These are phyloP conservation scores for Monosporozyma aquatica DNA, from an alignment of 805 yeast genomes.

Conservation along the genomic window DNA sequence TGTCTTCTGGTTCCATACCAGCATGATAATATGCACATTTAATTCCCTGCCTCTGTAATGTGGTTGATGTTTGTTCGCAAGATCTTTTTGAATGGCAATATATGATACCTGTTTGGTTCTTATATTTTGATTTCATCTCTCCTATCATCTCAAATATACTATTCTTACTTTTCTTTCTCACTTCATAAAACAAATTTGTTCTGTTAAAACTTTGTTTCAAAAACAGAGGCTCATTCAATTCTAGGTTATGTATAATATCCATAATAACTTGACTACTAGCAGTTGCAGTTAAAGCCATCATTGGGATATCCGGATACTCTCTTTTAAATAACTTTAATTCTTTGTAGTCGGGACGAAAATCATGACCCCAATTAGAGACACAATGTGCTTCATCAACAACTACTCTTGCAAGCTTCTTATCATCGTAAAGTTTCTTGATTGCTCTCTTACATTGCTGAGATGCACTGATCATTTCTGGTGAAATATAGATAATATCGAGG, in stretches of 20 bases:
- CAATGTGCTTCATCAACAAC: constrained; percentile 98
- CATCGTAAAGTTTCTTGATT: constrained; percentile 47
- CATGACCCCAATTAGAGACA: constrained; percentile 99
- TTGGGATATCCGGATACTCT: constrained; percentile 71
- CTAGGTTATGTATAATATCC: constrained; percentile 77
- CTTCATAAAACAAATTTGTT: constrained; percentile 73
- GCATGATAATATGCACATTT: constrained; percentile 81
- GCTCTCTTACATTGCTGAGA: constrained; percentile 61
- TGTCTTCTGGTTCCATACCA: constrained; percentile 74
- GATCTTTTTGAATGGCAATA: constrained; percentile 87
- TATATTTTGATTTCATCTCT: constrained; percentile 43
- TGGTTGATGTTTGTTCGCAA: constrained; percentile 74
- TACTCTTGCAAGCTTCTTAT: constrained; percentile 62
- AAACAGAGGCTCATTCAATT: constrained; percentile 51
- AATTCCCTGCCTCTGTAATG: constrained; percentile 51
- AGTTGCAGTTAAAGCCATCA: constrained; percentile 96
- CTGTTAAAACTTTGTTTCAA: constrained; percentile 91
- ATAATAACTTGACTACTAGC: constrained; percentile 85
- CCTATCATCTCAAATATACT: constrained; percentile 50
- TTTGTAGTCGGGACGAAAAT: constrained; percentile 92
- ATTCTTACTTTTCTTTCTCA: constrained; percentile 53
- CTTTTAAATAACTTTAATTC: constrained; percentile 64
- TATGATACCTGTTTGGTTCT: constrained; percentile 71
- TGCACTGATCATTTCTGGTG: constrained; percentile 90
- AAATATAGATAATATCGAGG: constrained; percentile 72